phyloP scores from a whole-genome alignment of 2,329 filamentous ascomycete species.

The Ustilaginoidea virens region DNA sequence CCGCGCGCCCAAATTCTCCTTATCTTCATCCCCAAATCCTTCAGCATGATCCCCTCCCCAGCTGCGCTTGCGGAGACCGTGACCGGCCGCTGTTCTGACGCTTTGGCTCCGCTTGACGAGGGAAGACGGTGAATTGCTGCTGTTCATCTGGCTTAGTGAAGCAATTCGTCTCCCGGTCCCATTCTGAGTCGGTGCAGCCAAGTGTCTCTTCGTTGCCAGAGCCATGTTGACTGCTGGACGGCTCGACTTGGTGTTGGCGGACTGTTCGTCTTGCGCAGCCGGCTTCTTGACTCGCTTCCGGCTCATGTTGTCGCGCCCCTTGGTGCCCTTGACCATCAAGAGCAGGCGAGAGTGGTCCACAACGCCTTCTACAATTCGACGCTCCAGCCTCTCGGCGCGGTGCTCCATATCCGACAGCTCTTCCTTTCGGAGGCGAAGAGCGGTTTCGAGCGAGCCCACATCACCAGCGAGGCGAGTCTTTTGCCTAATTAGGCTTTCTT shows the following conservation, averaged over 20 bases:
- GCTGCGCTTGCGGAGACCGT: conserved; percentile 48
- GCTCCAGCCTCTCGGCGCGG: conserved; percentile 77
- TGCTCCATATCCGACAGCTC: conserved; percentile 84
- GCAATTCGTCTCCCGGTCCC: conserved; percentile 64
- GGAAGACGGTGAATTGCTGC: conserved; percentile 50
- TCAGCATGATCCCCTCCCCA: conserved; percentile 43
- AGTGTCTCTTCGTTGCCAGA: conserved; percentile 35
- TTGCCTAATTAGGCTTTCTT: conserved; percentile 61
- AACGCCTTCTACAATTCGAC: conserved; percentile 84
- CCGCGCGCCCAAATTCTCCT: conserved; percentile 47
- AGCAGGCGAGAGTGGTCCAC: conserved; percentile 90
- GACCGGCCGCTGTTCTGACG: conserved; percentile 44
- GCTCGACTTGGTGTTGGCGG: conserved; percentile 8
- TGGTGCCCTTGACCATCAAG: conserved; percentile 55
- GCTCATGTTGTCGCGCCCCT: conserved; percentile 39
- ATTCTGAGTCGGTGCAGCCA: conserved; percentile 27
- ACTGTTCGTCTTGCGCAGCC: conserved; percentile 7
- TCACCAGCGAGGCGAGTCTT: conserved; percentile 72
- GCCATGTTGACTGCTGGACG: conserved; percentile 34
- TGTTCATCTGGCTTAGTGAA: conserved; percentile 78
- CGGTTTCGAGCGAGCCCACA: conserved; percentile 81
- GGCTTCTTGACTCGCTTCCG: conserved; percentile 38
- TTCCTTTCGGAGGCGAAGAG: conserved; percentile 73
- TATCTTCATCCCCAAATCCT: conserved; percentile 37
- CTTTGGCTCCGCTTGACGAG: conserved; percentile 66